Base-by-base conservation (phyloP, 257 asterid species). In the Jacaranda mimosifolia region DNA sequence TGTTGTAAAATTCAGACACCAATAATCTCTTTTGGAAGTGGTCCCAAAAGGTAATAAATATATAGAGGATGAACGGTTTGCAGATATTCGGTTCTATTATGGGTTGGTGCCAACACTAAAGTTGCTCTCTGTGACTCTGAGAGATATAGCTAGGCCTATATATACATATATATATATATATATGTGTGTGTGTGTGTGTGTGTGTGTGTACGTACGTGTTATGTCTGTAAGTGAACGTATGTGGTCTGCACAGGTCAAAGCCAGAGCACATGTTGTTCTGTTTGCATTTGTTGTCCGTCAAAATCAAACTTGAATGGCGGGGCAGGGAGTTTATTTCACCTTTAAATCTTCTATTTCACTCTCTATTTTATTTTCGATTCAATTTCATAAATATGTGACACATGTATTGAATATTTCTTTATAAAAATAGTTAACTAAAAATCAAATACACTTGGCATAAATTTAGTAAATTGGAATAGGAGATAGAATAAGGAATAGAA, bases 281-380 rank as follows among this genome's bases (percentile, higher is more conserved):
- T 32, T 63, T 63, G 12, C 21, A 63, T 63, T 38, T 39, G 65
- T 63, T 63, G 69, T 40, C 35, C 49, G 11, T 36, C 49, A 63
- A 39, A 35, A 14, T 63, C 49, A 38, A 4, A 32, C 17, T 10
- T 63, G 9, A 13, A 9, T 62, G 21, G 42, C 65, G 68, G 68
- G 68, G 48, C 17, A 40, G 45, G 51, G n/a, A n/a, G n/a, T n/a
- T n/a, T n/a, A n/a, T n/a, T n/a, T n/a, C n/a, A n/a, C n/a, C n/a
- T n/a, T n/a, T n/a, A n/a, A n/a, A n/a, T n/a, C n/a, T n/a, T n/a
- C n/a, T n/a, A n/a, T n/a, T n/a, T n/a, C n/a, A n/a, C n/a, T n/a
- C n/a, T n/a, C n/a, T n/a, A n/a, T n/a, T n/a, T n/a, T n/a, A n/a
- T n/a, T n/a, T n/a, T n/a, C n/a, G n/a, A n/a, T n/a, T n/a, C n/a